A percentile compares a stretch with the other conserved stretches of the same genome.
phyloP scores from a whole-genome alignment of 176 grass and related monocot species.

The Oryza rufipogon region DNA sequence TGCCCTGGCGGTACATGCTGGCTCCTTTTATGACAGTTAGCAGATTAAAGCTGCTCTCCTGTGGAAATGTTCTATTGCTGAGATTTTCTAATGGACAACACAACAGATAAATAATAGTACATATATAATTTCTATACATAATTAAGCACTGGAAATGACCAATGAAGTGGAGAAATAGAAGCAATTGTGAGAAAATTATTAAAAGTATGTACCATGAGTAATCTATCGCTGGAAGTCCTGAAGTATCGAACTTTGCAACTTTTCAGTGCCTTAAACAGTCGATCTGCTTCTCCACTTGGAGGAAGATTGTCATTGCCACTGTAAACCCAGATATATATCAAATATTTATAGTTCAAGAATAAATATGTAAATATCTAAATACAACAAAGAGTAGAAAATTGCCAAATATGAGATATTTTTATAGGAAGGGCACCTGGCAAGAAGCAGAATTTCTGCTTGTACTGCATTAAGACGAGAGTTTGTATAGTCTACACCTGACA shows the following conservation, averaged over 20 bases:
- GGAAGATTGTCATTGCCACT: conserved; percentile 61
- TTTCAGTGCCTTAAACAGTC: conserved; percentile 58
- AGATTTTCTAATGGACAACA: background rate
- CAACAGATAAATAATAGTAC: background rate
- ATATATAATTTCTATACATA: background rate
- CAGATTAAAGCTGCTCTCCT: conserved; percentile 74
- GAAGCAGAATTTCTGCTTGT: conserved; percentile 66
- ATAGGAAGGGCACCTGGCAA: conserved; percentile 53
- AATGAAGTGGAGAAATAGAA: background rate
- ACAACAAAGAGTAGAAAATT: background rate
- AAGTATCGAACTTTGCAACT: conserved; percentile 68
- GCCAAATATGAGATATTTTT: conserved; percentile 6
- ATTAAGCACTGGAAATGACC: background rate
- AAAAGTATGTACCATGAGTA: conserved; percentile 56
- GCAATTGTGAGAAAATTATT: background rate
- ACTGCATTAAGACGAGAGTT: conserved; percentile 63
- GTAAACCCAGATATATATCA: conserved; percentile 30
- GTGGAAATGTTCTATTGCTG: conserved; percentile 2
- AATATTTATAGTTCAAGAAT: background rate
- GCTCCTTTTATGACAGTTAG: conserved; percentile 67
- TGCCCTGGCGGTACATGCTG: conserved; percentile 56
- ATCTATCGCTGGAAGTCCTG: conserved; percentile 56
- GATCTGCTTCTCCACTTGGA: conserved; percentile 66
- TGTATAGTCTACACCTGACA: conserved; percentile 66
- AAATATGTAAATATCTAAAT: background rate